Conservation (phyloP, 352 stramenopile species). For the Pythium volutum region DNA sequence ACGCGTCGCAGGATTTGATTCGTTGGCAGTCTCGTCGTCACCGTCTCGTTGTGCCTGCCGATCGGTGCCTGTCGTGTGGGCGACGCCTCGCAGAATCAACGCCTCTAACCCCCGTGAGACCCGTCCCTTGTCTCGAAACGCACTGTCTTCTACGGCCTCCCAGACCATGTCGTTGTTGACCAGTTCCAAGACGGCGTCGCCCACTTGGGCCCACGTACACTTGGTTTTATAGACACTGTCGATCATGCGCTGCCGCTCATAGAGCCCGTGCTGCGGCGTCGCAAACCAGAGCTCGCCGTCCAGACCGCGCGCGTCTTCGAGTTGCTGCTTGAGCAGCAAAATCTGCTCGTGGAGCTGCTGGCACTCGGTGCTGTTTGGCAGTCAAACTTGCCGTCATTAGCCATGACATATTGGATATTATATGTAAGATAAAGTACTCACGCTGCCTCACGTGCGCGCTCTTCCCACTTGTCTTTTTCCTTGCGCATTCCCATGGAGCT, state of each 20-base stretch:
- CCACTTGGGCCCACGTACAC: conserved; percentile 54
- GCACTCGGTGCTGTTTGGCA: conserved; percentile 27
- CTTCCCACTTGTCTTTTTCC: conserved; percentile 70
- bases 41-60: no score
- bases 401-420: no score
- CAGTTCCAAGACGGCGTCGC: conserved; percentile 47
- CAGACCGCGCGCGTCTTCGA: conserved; percentile 22
- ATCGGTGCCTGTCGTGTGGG: no score
- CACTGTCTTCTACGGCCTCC: conserved; percentile 47
- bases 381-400: background rate
- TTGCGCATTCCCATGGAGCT: conserved; percentile 24
- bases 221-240: conserved; percentile 52
- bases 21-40: background rate
- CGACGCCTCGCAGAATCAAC: conserved; percentile 31
- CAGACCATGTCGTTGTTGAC: conserved; percentile 67
- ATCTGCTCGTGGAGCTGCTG: conserved; percentile 54
- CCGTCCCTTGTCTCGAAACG: conserved; percentile 36
- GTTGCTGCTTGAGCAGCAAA: conserved; percentile 39
- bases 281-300: conserved; percentile 46
- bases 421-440: conserved; percentile 14
- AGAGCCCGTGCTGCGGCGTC: conserved; percentile 33
- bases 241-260: conserved; percentile 52
- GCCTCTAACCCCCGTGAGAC: conserved; percentile 44
- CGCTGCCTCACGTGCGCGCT: conserved; percentile 47
- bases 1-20: background rate